These are phyloP conservation scores for Singerocomus inundabilis DNA, from an alignment of 1,284 basidiomycete species.

Conservation along the genomic window DNA sequence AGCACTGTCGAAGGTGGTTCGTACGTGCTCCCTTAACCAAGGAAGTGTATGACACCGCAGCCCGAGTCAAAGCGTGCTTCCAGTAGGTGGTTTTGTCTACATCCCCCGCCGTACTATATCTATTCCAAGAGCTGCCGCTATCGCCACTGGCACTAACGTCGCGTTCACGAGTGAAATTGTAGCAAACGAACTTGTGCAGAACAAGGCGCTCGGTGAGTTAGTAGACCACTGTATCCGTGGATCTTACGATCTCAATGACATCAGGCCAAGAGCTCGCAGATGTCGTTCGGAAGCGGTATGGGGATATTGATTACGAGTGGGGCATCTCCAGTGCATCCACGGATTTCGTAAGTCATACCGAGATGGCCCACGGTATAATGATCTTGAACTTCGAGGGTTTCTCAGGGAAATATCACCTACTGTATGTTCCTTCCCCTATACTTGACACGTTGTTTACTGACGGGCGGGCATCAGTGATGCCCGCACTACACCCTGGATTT, in stretches of 20 bases:
- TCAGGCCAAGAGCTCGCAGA: conserved; percentile 57
- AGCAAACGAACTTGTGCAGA: conserved; percentile 65
- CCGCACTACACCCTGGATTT: conserved; percentile 48
- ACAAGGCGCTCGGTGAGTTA: conserved; percentile 52
- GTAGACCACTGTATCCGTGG: not conserved
- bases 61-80: conserved; percentile 69
- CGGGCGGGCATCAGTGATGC: conserved; percentile 36
- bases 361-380: not conserved
- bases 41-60: conserved; percentile 54
- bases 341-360: conserved; percentile 48
- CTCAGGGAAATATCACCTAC: conserved; percentile 62
- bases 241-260: not conserved
- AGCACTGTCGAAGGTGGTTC: conserved; percentile 47
- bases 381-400: not conserved
- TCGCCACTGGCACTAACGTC: conserved; percentile 68
- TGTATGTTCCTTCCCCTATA: conserved; percentile 33
- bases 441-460: not conserved
- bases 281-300: conserved; percentile 52
- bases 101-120: not conserved
- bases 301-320: conserved; percentile 50
- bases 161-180: conserved; percentile 42
- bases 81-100: conserved; percentile 45
- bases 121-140: conserved; percentile 22
- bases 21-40: conserved; percentile 66
- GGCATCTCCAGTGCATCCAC: conserved; percentile 64